Evolutionary conservation across 441 rosid species (phyloP).

Genomic region (Erodium chrysanthum): DNA sequence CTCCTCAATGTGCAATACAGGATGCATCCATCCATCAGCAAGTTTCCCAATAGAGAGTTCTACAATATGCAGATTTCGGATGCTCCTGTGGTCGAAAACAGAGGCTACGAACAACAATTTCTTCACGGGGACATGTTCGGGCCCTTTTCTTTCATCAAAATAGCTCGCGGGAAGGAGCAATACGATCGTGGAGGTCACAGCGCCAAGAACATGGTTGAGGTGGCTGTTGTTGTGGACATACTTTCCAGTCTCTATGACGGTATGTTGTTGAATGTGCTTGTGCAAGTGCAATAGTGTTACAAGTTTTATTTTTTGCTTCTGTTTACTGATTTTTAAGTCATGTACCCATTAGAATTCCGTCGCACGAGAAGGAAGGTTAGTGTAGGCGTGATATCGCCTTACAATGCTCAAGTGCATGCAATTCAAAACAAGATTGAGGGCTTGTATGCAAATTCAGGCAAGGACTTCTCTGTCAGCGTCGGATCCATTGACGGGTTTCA

Average conservation of each 20-base stretch:
- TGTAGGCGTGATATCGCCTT: slow-evolving; percentile 34
- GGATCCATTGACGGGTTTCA: slow-evolving; percentile 31
- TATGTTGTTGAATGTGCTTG: neutral
- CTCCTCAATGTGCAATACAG: slow-evolving; percentile 13
- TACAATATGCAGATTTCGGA: neutral
- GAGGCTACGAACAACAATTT: neutral
- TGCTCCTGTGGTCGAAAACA: neutral
- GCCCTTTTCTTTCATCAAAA: slow-evolving; percentile 8
- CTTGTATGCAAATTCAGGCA: neutral
- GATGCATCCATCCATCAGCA: slow-evolving; percentile 14
- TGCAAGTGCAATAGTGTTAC: neutral
- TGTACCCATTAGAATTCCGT: slow-evolving; percentile 16
- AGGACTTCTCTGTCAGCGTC: slow-evolving; percentile 25
- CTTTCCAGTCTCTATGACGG: neutral
- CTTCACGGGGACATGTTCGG: slow-evolving; percentile 8
- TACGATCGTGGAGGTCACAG: neutral
- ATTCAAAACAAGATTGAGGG: slow-evolving; percentile 23
- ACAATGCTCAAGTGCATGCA: slow-evolving; percentile 28
- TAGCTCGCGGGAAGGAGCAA: slow-evolving; percentile 6
- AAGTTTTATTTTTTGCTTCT: neutral
- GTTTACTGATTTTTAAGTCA: neutral
- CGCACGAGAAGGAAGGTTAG: slow-evolving; percentile 17
- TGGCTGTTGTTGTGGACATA: slow-evolving; percentile 3
- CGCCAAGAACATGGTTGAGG: slow-evolving; percentile 1
- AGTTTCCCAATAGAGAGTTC: slow-evolving; percentile 3